Evolutionary conservation across 2,329 filamentous ascomycete genomes (phyloP).

Genomic region (Myriosclerotinia duriaeana): DNA sequence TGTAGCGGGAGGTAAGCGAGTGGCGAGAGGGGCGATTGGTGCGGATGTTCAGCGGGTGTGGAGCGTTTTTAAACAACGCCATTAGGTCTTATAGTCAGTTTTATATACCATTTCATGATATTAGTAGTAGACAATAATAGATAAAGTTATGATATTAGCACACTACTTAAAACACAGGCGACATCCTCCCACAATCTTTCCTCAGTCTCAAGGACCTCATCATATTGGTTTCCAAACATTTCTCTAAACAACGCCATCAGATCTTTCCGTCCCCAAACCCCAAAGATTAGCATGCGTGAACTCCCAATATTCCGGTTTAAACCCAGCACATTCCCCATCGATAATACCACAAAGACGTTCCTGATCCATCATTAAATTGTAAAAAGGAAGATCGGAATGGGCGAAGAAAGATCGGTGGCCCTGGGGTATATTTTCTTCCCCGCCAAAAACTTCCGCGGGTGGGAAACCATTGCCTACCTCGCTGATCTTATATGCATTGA

Average conservation of each 20-base stretch:
- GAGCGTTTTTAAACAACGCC: too few relatives aligned
- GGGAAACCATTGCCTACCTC: background rate
- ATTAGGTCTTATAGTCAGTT: too few relatives aligned
- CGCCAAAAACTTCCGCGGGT: background rate
- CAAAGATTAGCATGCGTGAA: conserved; percentile 1
- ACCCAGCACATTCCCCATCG: background rate
- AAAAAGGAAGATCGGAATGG: background rate
- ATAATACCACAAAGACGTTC: background rate
- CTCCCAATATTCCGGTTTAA: conserved; percentile 8
- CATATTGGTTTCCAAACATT: too few relatives aligned
- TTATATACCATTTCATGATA: too few relatives aligned
- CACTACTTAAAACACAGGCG: too few relatives aligned
- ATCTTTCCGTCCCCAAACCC: background rate
- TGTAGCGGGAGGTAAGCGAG: background rate
- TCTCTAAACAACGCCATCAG: background rate
- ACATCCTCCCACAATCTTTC: too few relatives aligned
- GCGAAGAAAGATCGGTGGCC: background rate
- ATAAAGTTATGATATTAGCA: too few relatives aligned
- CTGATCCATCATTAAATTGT: background rate
- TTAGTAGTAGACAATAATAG: too few relatives aligned
- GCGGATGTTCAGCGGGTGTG: too few relatives aligned
- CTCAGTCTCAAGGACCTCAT: too few relatives aligned
- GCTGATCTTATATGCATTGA: background rate
- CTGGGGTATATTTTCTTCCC: background rate
- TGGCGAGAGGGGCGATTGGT: too few relatives aligned